Conservation (phyloP, 2,329 filamentous ascomycete species). For the Apiospora arundinis region DNA sequence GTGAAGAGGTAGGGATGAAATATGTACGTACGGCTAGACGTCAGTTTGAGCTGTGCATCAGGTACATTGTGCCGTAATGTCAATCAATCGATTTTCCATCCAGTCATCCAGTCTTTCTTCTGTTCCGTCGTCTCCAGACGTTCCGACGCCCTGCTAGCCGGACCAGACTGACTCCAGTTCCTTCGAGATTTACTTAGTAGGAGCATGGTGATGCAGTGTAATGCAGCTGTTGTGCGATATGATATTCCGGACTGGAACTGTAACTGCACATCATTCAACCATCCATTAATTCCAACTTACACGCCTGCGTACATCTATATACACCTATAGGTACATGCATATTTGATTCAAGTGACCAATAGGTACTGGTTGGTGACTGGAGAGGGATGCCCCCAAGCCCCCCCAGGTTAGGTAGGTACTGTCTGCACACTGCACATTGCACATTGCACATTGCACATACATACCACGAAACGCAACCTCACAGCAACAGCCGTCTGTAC, state of each 20-base stretch:
- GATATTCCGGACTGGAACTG: not conserved
- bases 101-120: no score
- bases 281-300: not conserved
- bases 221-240: constrained; percentile 11
- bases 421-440: not conserved
- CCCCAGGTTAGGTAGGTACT: not conserved
- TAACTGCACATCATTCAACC: constrained; percentile 11
- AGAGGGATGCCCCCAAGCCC: not conserved
- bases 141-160: not conserved
- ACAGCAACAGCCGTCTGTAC: not conserved
- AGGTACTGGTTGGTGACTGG: not conserved
- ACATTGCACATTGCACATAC: not conserved
- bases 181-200: not conserved
- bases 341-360: not conserved
- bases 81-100: not conserved
- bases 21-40: not conserved
- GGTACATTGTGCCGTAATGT: not conserved
- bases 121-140: not conserved
- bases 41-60: not conserved
- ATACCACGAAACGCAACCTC: no score
- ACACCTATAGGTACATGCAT: not conserved
- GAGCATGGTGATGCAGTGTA: constrained; percentile 2
- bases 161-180: not conserved
- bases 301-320: not conserved
- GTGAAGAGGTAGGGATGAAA: not conserved